Evolutionary conservation across 2,329 filamentous ascomycete genomes (phyloP), one percentile per base, ranked within the genome.

Genomic region (Teratosphaeria pseudoeucalypti): DNA sequence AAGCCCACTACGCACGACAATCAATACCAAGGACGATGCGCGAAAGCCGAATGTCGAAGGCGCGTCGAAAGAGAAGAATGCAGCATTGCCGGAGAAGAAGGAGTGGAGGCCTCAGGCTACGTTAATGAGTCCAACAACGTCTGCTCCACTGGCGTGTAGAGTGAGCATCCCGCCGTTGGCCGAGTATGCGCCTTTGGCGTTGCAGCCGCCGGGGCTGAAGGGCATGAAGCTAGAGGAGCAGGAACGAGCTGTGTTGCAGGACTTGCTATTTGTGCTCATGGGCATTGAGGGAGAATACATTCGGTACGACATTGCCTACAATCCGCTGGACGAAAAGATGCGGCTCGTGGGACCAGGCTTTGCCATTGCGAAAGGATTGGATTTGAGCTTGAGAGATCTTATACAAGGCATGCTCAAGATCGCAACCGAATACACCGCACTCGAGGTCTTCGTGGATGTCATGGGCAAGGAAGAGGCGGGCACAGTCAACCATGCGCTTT

Each of bases 271-370:
- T 71, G 91, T 95, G 5, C 95, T 97, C 68, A 96, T 99, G 92
- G 94, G 94, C 27, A 96, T 91, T 64, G 94, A 99, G 75, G 94
- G 94, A n/a, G 91, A 96, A 73, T 97, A 97, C 71, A 89, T 99
- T 62, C 88, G 90, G 58, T 97, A 90, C 71, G 83, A 82, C 60
- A 88, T 90, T 65, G 82, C 83, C 9, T 97, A 95, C 72, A 86
- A 96, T 66, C 90, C 92, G 0, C 78, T 82, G 2, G 85, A 90
- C 57, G 94, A 99, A 76, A 90, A 92, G 68, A 90, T 95, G 69
- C 85, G 92, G 14, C 78, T 99, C 56, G 82, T 87, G 6, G 94
- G 94, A 0, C 94, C 94, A 1, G 77, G 80, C 10, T 97, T 91
- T 75, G 85, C 85, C 63, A 85, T 96, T 62, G 77, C 89, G 6